Base-by-base conservation (phyloP, 2,329 filamentous ascomycete species). In the Claviceps capensis region DNA sequence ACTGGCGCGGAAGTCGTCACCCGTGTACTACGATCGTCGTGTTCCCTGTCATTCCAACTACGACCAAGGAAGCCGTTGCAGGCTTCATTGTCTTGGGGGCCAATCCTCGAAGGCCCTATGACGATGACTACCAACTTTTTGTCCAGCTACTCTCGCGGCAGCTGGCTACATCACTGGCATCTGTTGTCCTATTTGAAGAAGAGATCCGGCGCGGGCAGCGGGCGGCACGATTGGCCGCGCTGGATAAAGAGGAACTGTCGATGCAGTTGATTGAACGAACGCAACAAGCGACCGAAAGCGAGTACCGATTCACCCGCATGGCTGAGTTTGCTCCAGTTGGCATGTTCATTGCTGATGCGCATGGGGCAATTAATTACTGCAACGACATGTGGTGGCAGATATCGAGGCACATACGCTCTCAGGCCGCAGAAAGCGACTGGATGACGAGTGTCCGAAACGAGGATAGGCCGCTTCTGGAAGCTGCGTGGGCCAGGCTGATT, bases 311-410 rank as follows among this genome's bases (percentile, higher is more conserved):
- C 62, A 88, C 85, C 0, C 76, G 86, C 45, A 89, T 93, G 85
- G 86, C 87, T 2, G 86, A 90, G 61, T 87, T 88, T 56, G 85
- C 86, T 0, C 87, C 87, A 0, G 86, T 90, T 1, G 88, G 87
- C 30, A 84, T 94, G 69, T 91, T 91, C 63, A 90, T 93, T 58
- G 85, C 86, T n/a, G 78, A 88, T 61, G 74, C 78, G 0, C 66
- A 73, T 42, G 87, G 88, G 3, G 71, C 76, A 23, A 86, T 93
- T 59, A 86, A 78, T 9, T 93, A 88, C 62, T 86, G 83, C 63
- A 94, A 94, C 62, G 85, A 90, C 56, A 86, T 85, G 62, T 93
- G 79, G 78, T 82, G 76, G 76, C 74, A 80, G 56, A 86, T 89
- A 37, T 84, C 84, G 0, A 73, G 83, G 37, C 81, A 86, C 51